Base-by-base conservation (phyloP, 176 grass and related monocot species). In the Oryza meyeriana region DNA sequence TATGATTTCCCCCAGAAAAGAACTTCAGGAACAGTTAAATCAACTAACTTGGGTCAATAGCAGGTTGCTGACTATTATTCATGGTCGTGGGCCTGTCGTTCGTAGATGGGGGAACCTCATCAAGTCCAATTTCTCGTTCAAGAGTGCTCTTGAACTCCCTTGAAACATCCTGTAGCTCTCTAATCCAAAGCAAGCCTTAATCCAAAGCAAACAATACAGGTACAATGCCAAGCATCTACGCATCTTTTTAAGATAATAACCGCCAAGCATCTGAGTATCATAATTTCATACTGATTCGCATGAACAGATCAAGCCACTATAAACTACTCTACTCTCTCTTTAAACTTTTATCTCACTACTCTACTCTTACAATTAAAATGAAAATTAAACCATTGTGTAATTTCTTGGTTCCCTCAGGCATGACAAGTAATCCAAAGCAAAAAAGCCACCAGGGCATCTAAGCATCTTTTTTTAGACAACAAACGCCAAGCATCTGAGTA, bases 101-200 rank as follows among this genome's bases (percentile, higher is more conserved):
- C 20, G 47, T 76, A 4, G 90, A 81, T 55, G 88, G 81, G 2
- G 86, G 82, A 88, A 90, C 58, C 39, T 95, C 96, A 83, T 98
- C 96, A 62, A 98, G 87, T 66, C 96, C 96, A 8, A 98, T 98
- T 79, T 98, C 96, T 70, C 87, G 87, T 87, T 95, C 96, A 69
- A 98, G 89, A 38, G 90, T 98, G 89, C 76, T 98, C 88, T 81
- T 93, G 87, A 98, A 98, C 80, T 98, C 96, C 76, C 85, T 98
- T 79, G 96, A 98, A 45, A 98, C 96, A 64, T 98, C 89, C 96
- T 98, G n/a, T n/a, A n/a, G n/a, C n/a, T n/a, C n/a, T n/a, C n/a
- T 42, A 13, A 7, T 8, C 57, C 8, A 79, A 66, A 31, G 58
- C n/a, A n/a, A n/a, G n/a, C n/a, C n/a, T n/a, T n/a, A n/a, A n/a